phyloP scores from a whole-genome alignment of 169 alveolate species.

The Plasmodium vivax region DNA sequence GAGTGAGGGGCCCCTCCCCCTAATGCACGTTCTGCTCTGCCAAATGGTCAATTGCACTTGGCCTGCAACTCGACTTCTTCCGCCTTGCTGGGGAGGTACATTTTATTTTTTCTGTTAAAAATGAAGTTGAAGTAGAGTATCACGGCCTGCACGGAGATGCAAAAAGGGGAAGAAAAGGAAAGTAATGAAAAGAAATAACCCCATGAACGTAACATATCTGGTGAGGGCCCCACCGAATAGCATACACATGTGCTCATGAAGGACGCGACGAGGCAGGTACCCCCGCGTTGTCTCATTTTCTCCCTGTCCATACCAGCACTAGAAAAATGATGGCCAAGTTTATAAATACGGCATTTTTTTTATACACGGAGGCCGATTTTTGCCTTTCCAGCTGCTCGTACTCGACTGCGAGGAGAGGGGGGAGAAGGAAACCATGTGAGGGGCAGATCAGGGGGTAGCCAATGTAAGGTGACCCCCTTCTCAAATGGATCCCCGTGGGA shows the following conservation, averaged over 20 bases:
- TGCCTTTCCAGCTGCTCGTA: not conserved
- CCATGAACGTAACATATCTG: not conserved
- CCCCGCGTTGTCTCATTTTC: not conserved
- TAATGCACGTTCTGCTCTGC: not conserved
- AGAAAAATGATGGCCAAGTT: conserved; percentile 21
- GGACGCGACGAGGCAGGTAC: not conserved
- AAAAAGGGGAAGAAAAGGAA: not conserved
- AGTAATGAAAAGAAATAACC: not conserved
- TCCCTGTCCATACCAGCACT: conserved; percentile 16
- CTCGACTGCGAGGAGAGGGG: not conserved
- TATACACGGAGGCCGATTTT: conserved; percentile 7
- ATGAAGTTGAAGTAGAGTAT: conserved; percentile 16
- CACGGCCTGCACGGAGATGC: conserved; percentile 1
- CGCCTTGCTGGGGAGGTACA: conserved; percentile 19
- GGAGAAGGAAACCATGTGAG: not conserved
- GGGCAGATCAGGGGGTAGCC: not conserved
- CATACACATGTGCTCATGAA: not conserved
- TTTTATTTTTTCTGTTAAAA: conserved; percentile 14
- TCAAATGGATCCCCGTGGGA: not conserved
- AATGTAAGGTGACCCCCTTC: not conserved
- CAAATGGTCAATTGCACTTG: conserved; percentile 19
- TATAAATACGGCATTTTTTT: conserved; percentile 34
- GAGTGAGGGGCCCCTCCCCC: not conserved
- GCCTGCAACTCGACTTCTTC: conserved; percentile 42
- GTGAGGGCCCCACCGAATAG: not conserved